Evolutionary conservation across 495 filamentous ascomycete species (phyloP).

Genomic region (Penicillium soppii): DNA sequence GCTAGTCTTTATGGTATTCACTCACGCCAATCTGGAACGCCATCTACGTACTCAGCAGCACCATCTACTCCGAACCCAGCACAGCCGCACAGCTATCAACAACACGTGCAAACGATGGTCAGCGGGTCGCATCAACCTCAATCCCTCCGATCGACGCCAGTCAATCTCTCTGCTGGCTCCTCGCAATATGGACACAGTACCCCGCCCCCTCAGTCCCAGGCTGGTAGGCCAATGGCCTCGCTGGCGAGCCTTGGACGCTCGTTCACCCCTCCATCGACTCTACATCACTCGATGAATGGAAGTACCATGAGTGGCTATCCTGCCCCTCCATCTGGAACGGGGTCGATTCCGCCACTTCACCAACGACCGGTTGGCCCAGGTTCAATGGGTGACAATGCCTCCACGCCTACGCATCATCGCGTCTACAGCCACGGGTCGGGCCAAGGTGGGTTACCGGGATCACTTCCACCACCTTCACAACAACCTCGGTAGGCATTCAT

Average conservation of each 20-base stretch:
- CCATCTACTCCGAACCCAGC: conserved; percentile 25
- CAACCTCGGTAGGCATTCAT: conserved; percentile 26
- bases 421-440: conserved; percentile 44
- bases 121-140: conserved; percentile 37
- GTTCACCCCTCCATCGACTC: conserved; percentile 39
- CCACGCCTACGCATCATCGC: conserved; percentile 36
- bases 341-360: conserved; percentile 33
- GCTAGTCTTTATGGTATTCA: conserved; percentile 30
- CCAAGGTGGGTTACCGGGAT: conserved; percentile 26
- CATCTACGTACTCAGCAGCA: conserved; percentile 28
- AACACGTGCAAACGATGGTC: conserved; percentile 44
- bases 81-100: conserved; percentile 35
- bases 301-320: conserved; percentile 33
- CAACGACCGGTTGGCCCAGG: conserved; percentile 33
- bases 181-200: conserved; percentile 39
- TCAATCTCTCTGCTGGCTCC: conserved; percentile 24
- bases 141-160: conserved; percentile 34
- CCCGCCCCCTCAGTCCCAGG: conserved; percentile 34
- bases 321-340: conserved; percentile 22
- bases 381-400: conserved; percentile 21
- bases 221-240: conserved; percentile 31
- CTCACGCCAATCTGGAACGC: conserved; percentile 28
- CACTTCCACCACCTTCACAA: conserved; percentile 30
- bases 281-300: conserved; percentile 32
- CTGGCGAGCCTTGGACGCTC: conserved; percentile 37